Evolutionary conservation across 441 rosid species (phyloP).

Genomic region (Erysimum cheiri): DNA sequence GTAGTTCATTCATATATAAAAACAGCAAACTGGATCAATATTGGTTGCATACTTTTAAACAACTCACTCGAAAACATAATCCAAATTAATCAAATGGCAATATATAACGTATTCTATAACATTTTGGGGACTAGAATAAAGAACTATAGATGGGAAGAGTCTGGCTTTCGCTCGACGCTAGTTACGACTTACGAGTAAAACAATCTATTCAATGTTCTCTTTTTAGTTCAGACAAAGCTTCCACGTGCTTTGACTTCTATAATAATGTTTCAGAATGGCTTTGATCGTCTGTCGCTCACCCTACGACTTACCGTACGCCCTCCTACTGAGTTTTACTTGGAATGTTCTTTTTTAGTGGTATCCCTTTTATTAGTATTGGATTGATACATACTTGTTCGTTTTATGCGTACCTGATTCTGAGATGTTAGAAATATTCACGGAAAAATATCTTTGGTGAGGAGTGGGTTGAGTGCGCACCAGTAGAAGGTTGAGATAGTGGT

Average conservation of each 20-base stretch:
- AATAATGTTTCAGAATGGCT: not conserved
- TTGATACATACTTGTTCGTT: slow-evolving; percentile 8
- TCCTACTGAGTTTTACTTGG: not conserved
- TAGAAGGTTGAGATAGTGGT: slow-evolving; percentile 20
- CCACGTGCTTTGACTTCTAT: slow-evolving; percentile 16
- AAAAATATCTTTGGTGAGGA: not conserved
- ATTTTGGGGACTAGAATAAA: not conserved
- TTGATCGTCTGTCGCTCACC: slow-evolving; percentile 1
- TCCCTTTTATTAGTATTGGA: too few relatives aligned
- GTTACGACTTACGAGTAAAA: slow-evolving; percentile 29
- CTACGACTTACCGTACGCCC: slow-evolving; percentile 4
- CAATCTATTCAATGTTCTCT: slow-evolving; percentile 29
- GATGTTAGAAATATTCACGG: not conserved
- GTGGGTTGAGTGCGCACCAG: slow-evolving; percentile 32
- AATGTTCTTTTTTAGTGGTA: not conserved
- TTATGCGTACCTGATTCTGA: not conserved
- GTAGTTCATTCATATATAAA: not conserved
- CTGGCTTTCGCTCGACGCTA: not conserved
- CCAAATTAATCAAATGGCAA: not conserved
- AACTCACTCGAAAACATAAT: not conserved
- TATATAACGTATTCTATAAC: not conserved
- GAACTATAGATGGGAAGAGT: not conserved
- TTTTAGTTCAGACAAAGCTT: slow-evolving; percentile 31
- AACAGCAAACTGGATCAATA: not conserved
- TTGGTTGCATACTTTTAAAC: not conserved